Conservation (phyloP, 164 flowering plant species). For the Aristolochia contorta region DNA sequence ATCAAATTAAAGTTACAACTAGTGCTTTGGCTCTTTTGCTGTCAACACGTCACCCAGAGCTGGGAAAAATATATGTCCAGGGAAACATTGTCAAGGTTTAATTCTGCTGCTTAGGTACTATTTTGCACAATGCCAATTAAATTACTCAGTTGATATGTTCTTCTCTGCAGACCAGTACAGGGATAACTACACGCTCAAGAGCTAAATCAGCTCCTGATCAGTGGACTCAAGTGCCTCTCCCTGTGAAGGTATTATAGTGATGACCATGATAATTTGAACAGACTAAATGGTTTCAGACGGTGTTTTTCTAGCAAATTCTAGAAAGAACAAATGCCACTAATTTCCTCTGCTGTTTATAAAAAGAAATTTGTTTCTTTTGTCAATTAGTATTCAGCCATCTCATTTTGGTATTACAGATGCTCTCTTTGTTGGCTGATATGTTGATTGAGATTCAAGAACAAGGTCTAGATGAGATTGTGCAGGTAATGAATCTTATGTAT, state of each 20-base stretch:
- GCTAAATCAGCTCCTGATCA: slow-evolving; percentile 75
- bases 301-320: too few relatives aligned
- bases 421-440: slow-evolving; percentile 69
- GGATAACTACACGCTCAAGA: slow-evolving; percentile 84
- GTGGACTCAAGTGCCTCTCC: slow-evolving; percentile 83
- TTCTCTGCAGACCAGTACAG: slow-evolving; percentile 46
- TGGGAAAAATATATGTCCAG: slow-evolving; percentile 56
- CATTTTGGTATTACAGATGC: slow-evolving; percentile 39
- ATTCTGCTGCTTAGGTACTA: neutral
- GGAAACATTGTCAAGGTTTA: slow-evolving; percentile 73
- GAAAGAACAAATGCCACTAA: too few relatives aligned
- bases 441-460: slow-evolving; percentile 88
- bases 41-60: slow-evolving; percentile 51
- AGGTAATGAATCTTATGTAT: slow-evolving; percentile 28
- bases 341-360: too few relatives aligned
- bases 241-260: slow-evolving; percentile 56
- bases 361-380: neutral
- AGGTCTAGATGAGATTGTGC: slow-evolving; percentile 42
- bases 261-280: neutral
- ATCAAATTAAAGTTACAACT: slow-evolving; percentile 87
- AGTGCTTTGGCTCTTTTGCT: slow-evolving; percentile 83
- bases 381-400: neutral
- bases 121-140: neutral
- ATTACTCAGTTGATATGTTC: slow-evolving; percentile 2
- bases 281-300: too few relatives aligned